phyloP scores from a whole-genome alignment of 2,329 filamentous ascomycete genomes.

The Penicillium crustosum region DNA sequence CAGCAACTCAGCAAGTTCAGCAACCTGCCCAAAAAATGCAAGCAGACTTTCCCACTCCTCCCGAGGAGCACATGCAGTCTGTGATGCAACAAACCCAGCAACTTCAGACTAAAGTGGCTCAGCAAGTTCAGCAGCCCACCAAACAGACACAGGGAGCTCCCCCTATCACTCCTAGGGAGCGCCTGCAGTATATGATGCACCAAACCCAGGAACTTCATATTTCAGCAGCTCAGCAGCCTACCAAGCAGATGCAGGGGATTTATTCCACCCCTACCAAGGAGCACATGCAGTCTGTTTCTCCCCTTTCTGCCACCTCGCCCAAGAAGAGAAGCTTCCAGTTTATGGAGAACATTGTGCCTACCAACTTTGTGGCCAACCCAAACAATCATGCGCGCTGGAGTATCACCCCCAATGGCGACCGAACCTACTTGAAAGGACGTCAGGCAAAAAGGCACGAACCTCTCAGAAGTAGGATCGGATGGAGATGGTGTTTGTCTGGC shows the following conservation, averaged over 20 bases:
- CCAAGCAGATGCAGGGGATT: not conserved
- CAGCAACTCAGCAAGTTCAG: no score
- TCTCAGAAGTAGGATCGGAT: not conserved
- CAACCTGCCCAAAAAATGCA: not conserved
- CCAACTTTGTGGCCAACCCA: slow-evolving; percentile 25
- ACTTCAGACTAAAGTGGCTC: not conserved
- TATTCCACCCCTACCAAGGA: not conserved
- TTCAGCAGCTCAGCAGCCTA: not conserved
- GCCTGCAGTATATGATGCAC: not conserved
- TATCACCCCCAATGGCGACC: slow-evolving; percentile 12
- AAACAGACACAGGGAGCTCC: not conserved
- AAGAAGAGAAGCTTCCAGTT: slow-evolving; percentile 17
- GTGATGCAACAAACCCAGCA: not conserved
- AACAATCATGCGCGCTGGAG: slow-evolving; percentile 27
- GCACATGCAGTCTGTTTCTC: not conserved
- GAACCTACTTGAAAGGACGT: slow-evolving; percentile 22
- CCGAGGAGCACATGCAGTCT: not conserved
- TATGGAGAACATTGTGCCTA: slow-evolving; percentile 15
- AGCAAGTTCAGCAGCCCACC: not conserved
- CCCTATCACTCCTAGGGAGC: no score
- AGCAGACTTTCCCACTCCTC: not conserved
- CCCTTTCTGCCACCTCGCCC: not conserved
- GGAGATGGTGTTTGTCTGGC: not conserved
- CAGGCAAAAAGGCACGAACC: slow-evolving; percentile 7
- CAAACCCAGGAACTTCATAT: not conserved